phyloP scores from a whole-genome alignment of 192 early-diverging fungal genomes.

The Jimgerdemannia flammicorona region DNA sequence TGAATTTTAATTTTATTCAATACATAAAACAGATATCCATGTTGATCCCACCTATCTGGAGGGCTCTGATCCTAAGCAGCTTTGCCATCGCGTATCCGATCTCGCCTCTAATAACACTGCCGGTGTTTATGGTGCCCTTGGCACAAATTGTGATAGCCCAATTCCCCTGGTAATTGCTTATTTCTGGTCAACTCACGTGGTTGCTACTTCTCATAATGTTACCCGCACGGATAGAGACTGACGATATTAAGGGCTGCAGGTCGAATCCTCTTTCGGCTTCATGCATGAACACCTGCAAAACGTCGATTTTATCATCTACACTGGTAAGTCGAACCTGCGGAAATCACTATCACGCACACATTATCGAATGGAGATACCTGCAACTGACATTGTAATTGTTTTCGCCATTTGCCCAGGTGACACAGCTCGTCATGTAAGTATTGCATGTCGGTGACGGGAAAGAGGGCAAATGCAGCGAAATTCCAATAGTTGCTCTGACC shows the following conservation, averaged over 20 bases:
- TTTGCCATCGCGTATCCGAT: slow-evolving; percentile 27
- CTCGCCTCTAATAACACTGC: slow-evolving; percentile 16
- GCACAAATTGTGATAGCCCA: slow-evolving; percentile 30
- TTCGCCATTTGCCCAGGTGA: slow-evolving; percentile 9
- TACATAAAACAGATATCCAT: slow-evolving; percentile 29
- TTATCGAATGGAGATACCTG: background rate
- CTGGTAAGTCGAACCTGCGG: slow-evolving; percentile 8
- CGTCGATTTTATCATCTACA: slow-evolving; percentile 40
- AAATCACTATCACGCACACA: too few species aligned
- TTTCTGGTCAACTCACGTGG: slow-evolving; percentile 1
- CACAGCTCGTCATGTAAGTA: slow-evolving; percentile 29
- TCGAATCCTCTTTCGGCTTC: slow-evolving; percentile 23
- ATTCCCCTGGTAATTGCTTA: slow-evolving; percentile 11
- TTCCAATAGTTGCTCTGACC: too few species aligned
- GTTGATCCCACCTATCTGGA: slow-evolving; percentile 28
- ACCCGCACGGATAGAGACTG: too few species aligned
- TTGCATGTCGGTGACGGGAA: background rate
- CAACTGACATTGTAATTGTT: background rate
- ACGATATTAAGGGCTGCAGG: background rate
- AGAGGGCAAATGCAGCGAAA: too few species aligned
- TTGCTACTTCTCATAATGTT: background rate
- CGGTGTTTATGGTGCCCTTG: slow-evolving; percentile 30
- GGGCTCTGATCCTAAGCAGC: slow-evolving; percentile 20
- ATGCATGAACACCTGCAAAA: slow-evolving; percentile 19
- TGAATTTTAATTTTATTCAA: background rate